These are phyloP conservation scores for Trypanosoma melophagium DNA, from an alignment of 208 protist species.

Conservation along the genomic window DNA sequence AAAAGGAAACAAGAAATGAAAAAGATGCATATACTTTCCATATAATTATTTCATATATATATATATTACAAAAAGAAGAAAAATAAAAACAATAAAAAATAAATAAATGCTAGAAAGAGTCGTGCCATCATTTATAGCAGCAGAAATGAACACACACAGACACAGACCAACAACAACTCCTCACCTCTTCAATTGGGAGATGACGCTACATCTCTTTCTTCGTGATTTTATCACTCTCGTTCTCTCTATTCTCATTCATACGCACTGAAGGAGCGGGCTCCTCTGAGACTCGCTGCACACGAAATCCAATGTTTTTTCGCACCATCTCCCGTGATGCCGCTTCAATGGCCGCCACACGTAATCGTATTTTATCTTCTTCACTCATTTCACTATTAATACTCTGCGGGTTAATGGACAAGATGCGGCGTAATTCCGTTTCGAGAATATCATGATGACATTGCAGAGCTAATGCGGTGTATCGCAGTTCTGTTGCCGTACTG, in stretches of 20 bases:
- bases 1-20: too few relatives aligned
- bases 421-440: slow-evolving; percentile 71
- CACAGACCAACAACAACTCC: too few relatives aligned
- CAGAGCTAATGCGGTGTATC: slow-evolving; percentile 78
- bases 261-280: slow-evolving; percentile 33
- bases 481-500: slow-evolving; percentile 48
- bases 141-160: too few relatives aligned
- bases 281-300: slow-evolving; percentile 49
- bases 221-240: too few relatives aligned
- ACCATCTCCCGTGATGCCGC: slow-evolving; percentile 70
- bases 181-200: too few relatives aligned
- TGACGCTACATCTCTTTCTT: too few relatives aligned
- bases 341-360: slow-evolving; percentile 59
- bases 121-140: too few relatives aligned
- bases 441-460: slow-evolving; percentile 58
- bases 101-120: too few relatives aligned
- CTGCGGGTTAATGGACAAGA: slow-evolving; percentile 53
- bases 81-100: too few relatives aligned
- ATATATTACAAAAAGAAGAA: too few relatives aligned
- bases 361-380: slow-evolving; percentile 41
- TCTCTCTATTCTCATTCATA: slow-evolving; percentile 2
- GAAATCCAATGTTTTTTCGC: slow-evolving; percentile 74
- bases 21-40: too few relatives aligned
- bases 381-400: neutral
- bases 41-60: too few relatives aligned